Conservation (phyloP, 352 stramenopile genomes). For the Phytophthora sansomeana region DNA sequence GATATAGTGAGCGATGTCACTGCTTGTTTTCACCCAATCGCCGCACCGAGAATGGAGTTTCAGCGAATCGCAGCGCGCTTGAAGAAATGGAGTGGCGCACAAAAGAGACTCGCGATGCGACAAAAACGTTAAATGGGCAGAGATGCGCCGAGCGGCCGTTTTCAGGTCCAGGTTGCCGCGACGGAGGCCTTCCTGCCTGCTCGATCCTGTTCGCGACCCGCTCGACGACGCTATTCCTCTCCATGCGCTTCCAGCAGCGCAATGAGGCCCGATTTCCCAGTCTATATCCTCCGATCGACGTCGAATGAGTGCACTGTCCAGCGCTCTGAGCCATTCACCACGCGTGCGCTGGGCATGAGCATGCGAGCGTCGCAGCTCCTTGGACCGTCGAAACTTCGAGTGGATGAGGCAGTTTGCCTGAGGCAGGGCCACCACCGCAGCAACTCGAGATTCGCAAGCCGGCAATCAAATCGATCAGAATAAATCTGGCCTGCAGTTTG, state of each 20-base stretch:
- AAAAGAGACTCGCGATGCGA: not conserved
- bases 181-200: constrained; percentile 23
- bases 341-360: not conserved
- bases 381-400: not conserved
- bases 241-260: constrained; percentile 12
- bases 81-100: constrained; percentile 21
- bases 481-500: no score
- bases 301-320: constrained; percentile 16
- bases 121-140: constrained; percentile 34
- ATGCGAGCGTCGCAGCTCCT: not conserved
- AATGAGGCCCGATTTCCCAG: not conserved
- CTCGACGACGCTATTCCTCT: constrained; percentile 11
- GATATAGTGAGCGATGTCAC: constrained; percentile 6
- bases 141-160: constrained; percentile 8
- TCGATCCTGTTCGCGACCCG: not conserved
- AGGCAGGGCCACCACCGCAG: constrained; percentile 7
- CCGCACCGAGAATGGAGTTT: not conserved
- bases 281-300: constrained; percentile 30
- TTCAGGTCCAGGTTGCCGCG: constrained; percentile 14
- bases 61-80: constrained; percentile 14
- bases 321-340: not conserved
- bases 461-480: no score
- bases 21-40: constrained; percentile 11
- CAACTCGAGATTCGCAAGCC: constrained; percentile 9
- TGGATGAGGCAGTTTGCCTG: constrained; percentile 1